Percentiles rank a stretch among this genome's conserved stretches.
Evolutionary conservation across 257 asterid species (phyloP).

Genomic region (Lantana camara): DNA sequence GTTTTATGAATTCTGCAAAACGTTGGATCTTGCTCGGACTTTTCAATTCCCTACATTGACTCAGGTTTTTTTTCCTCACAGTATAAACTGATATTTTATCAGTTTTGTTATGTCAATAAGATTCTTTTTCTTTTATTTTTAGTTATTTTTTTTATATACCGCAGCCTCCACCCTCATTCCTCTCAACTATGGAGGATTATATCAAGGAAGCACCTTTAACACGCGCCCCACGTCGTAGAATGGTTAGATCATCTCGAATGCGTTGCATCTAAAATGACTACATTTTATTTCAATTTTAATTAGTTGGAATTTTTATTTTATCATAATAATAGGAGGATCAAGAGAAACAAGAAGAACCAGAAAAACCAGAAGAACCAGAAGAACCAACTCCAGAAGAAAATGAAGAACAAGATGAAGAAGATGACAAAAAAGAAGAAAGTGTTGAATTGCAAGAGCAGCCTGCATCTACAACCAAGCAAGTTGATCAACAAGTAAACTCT

Average conservation of each 20-base stretch:
- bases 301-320: slow-evolving; percentile 9
- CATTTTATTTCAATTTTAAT: not conserved
- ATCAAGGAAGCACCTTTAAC: slow-evolving; percentile 80
- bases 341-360: slow-evolving; percentile 46
- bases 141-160: slow-evolving; percentile 12
- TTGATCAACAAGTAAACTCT: slow-evolving; percentile 35
- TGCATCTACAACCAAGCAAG: slow-evolving; percentile 27
- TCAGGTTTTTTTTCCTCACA: slow-evolving; percentile 34
- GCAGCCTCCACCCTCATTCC: slow-evolving; percentile 96
- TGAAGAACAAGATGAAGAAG: slow-evolving; percentile 36
- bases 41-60: slow-evolving; percentile 63
- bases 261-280: not conserved
- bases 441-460: slow-evolving; percentile 32
- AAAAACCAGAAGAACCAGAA: slow-evolving; percentile 32
- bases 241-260: slow-evolving; percentile 41
- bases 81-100: not conserved
- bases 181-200: slow-evolving; percentile 94
- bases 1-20: slow-evolving; percentile 43
- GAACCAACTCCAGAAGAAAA: slow-evolving; percentile 26
- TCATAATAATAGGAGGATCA: slow-evolving; percentile 47
- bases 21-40: slow-evolving; percentile 40
- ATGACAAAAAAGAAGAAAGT: slow-evolving; percentile 37
- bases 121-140: not conserved
- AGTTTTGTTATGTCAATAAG: not conserved
- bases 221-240: slow-evolving; percentile 44